A percentile compares a stretch with the other conserved stretches of the same genome.
These are phyloP conservation scores for Salix arbutifolia DNA, from an alignment of 345 rosid species.

Conservation along the genomic window DNA sequence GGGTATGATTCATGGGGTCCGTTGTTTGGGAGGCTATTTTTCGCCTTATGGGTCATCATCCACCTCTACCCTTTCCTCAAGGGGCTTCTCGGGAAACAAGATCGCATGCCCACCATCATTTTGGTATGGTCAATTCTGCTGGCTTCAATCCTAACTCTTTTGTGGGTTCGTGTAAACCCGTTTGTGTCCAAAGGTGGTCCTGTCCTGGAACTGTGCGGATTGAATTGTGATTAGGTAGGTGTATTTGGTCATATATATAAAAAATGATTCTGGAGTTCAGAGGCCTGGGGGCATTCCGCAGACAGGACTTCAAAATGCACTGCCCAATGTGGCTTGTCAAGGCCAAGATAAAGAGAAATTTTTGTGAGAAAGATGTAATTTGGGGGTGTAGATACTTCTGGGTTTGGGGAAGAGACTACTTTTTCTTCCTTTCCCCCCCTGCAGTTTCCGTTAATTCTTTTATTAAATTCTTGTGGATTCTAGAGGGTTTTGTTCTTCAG, in stretches of 20 bases:
- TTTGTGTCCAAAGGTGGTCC: conserved; percentile 85
- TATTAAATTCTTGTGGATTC: conserved; percentile 17
- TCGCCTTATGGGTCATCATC: conserved; percentile 87
- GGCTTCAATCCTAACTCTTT: conserved; percentile 84
- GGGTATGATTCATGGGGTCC: conserved; percentile 99
- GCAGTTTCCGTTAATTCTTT: conserved; percentile 18
- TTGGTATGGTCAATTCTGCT: conserved; percentile 93
- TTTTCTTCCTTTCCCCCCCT: neutral
- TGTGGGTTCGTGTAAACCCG: conserved; percentile 95
- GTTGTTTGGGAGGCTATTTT: conserved; percentile 84
- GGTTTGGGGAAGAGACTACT: conserved; percentile 13
- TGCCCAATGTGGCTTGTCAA: conserved; percentile 1
- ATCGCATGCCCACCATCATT: conserved; percentile 88
- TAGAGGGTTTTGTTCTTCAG: conserved; percentile 10
- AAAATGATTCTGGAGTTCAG: neutral
- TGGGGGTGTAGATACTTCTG: conserved; percentile 32
- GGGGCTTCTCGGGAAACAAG: conserved; percentile 94
- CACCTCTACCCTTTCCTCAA: conserved; percentile 98
- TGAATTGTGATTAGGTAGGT: conserved; percentile 70
- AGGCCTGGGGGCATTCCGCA: neutral
- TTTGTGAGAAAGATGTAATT: conserved; percentile 20
- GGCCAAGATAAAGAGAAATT: neutral
- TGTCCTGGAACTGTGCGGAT: conserved; percentile 77
- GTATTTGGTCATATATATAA: neutral
- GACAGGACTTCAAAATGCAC: neutral